These are phyloP conservation scores for Candida awuae DNA, from an alignment of 805 yeast species.

Conservation along the genomic window DNA sequence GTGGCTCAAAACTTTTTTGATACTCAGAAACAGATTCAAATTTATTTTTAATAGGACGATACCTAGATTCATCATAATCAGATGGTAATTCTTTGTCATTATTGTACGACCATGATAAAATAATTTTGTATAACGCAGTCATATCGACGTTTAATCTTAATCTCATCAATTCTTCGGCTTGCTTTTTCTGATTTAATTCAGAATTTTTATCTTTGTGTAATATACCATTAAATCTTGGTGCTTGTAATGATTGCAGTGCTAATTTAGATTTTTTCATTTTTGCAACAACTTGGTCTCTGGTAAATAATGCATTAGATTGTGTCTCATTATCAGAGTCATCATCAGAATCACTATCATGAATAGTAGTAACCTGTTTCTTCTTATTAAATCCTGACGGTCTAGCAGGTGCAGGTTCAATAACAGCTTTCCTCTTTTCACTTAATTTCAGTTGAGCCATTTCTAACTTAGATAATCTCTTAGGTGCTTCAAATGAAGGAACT, in stretches of 20 bases:
- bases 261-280: constrained; percentile 22
- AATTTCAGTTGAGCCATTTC: constrained; percentile 23
- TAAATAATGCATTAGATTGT: constrained; percentile 34
- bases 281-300: constrained; percentile 30
- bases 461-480: constrained; percentile 21
- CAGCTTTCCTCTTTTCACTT: constrained; percentile 15
- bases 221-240: constrained; percentile 19
- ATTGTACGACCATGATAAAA: constrained; percentile 73
- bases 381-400: constrained; percentile 47
- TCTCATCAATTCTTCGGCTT: constrained; percentile 72
- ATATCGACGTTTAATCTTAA: constrained; percentile 69
- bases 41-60: constrained; percentile 42
- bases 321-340: constrained; percentile 33
- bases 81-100: constrained; percentile 50
- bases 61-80: constrained; percentile 32
- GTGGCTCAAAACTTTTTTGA: constrained; percentile 62
- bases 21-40: constrained; percentile 62
- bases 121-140: constrained; percentile 60
- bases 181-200: constrained; percentile 32
- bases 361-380: constrained; percentile 12
- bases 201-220: constrained; percentile 7
- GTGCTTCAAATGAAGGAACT: constrained; percentile 9
- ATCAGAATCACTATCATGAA: constrained; percentile 17
- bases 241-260: constrained; percentile 24
- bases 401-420: constrained; percentile 38